Conservation (phyloP, 2,329 filamentous ascomycete genomes). For the Cladorrhinum sp. region DNA sequence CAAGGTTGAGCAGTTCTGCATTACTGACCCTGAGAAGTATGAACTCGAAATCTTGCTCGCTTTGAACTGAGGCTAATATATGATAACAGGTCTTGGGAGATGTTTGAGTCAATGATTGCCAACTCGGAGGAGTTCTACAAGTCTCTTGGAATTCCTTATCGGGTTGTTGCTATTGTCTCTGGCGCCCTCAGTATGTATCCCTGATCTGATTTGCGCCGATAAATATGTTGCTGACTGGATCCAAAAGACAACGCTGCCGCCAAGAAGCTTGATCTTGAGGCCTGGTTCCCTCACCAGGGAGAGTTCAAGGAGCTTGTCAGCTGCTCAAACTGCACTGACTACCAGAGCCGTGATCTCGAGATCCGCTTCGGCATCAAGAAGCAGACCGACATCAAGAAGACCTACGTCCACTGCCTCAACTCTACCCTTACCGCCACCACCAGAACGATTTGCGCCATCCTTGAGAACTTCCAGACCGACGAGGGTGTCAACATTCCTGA, state of each 20-base stretch:
- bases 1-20: slow-evolving; percentile 61
- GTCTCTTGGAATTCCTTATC: slow-evolving; percentile 83
- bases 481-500: slow-evolving; percentile 81
- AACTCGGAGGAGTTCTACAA: slow-evolving; percentile 95
- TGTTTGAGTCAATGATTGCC: slow-evolving; percentile 89
- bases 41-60: slow-evolving; percentile 13
- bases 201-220: too few relatives aligned
- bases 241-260: slow-evolving; percentile 63
- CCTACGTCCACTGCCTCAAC: slow-evolving; percentile 83
- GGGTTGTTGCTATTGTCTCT: slow-evolving; percentile 91
- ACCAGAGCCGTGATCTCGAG: slow-evolving; percentile 90
- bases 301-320: slow-evolving; percentile 99
- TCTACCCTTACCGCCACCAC: slow-evolving; percentile 88
- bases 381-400: slow-evolving; percentile 80
- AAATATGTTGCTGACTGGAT: slow-evolving; percentile 8
- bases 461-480: slow-evolving; percentile 95
- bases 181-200: slow-evolving; percentile 65
- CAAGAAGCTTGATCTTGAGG: slow-evolving; percentile 95
- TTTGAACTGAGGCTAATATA: slow-evolving; percentile 62
- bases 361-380: slow-evolving; percentile 89
- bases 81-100: slow-evolving; percentile 83
- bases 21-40: slow-evolving; percentile 50
- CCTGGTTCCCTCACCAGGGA: slow-evolving; percentile 89
- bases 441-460: slow-evolving; percentile 85
- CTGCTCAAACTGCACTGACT: slow-evolving; percentile 97